Base-by-base conservation (phyloP, 257 asterid genomes). In the Solanum habrochaites region DNA sequence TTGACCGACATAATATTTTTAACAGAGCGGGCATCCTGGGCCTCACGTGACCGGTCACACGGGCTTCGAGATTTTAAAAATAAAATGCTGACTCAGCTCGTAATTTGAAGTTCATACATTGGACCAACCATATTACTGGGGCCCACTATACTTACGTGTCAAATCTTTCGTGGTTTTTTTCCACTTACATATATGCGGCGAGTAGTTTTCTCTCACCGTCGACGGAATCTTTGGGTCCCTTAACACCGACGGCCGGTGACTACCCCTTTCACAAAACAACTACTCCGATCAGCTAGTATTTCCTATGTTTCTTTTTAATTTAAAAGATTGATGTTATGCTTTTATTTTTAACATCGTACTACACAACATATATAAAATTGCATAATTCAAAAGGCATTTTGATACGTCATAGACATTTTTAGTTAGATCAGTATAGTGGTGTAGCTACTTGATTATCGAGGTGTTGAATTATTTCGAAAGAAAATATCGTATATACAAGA, bases 11-110 rank as follows among this genome's bases (percentile, higher is more conserved):
- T 88, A 56, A 83, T 85, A 11, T 60, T 86, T 74, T 86, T 89
- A 90, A 92, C 92, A 81, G 92, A 92, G 91, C 94, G 94, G 86
- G 97, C 93, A 92, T 91, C 94, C 91, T 92, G 95, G 98, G 92
- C 90, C 93, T 92, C 98, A 96, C 98, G 98, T 95, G 98, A 92
- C 89, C 72, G 88, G 88, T 82, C 94, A 90, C 98, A 92, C 98
- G 90, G 87, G 82, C 87, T 89, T 90, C 96, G 92, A 96, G 97
- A 75, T 85, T 69, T 58, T 58, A n/a, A 56, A 87, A 77, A 56
- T 80, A 85, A 69, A 56, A 88, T 85, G 89, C 88, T 89, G 91
- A 90, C 87, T 89, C 95, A 92, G 88, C 93, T 73, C n/a, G 88
- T 88, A 20, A 42, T 70, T 92, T 87, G 88, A 87, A 43, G 83